Evolutionary conservation across 768 basidiomycete species (phyloP), one percentile per base, ranked within the genome.

Genomic region (Amanita phalloides): DNA sequence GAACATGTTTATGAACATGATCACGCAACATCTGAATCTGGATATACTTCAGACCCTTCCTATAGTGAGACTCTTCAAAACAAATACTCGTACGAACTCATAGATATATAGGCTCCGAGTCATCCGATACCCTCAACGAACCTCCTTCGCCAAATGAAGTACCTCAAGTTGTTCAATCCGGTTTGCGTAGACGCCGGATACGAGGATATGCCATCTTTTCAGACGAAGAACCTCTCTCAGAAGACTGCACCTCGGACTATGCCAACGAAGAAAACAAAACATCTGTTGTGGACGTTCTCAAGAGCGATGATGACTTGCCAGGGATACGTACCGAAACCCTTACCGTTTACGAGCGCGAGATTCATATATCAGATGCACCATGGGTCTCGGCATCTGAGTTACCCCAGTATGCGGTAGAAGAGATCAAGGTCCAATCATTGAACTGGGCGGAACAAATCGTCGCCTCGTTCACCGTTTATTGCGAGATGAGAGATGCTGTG

Each of bases 391-490:
- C 69, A 11, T 71, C 68, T 7, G 53, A 70, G 5, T 59, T 73
- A 5, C 66, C 66, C 1, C 58, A 58, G 39, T 54, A 59, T 35
- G 11, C 17, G 3, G 55, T 56, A 1, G 47, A 58, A 13, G 46
- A 54, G 26, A 49, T 56, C 51, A 53, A 38, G 28, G 38, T 49
- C 2, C 58, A 17, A n/a, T 50, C 53, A 33, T 61, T 66, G 48
- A 62, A 57, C 3, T 17, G 62, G 11, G 56, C 64, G 1, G 73
- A 80, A 54, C 60, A 66, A 3, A 33, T 70, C 3, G 60, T 85
- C 0, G 71, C 77, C 17, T 61, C 66, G 1, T 76, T 85, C 48
- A 78, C 83, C 0, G 68, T 76, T 48, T 86, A 84, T 54, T 63
- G 66, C 3, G 79, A 82, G 52, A 64, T 86, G 33, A 69, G 71